Conservation (phyloP, 2,329 filamentous ascomycete species). For the Penicillium aurantiogriseum region DNA sequence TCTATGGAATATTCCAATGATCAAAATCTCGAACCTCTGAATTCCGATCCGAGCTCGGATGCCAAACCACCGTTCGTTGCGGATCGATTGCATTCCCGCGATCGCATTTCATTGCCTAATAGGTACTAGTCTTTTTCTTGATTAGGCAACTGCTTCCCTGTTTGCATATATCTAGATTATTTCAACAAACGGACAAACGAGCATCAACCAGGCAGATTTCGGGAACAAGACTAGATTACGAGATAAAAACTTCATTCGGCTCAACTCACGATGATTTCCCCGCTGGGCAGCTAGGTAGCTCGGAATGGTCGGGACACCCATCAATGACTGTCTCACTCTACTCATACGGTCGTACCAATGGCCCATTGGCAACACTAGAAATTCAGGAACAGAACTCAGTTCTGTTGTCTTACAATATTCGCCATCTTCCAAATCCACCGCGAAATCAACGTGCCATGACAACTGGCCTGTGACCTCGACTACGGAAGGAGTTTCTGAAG, state of each 20-base stretch:
- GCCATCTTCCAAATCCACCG: conserved; percentile 9
- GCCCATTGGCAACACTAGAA: not conserved
- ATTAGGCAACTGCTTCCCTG: not conserved
- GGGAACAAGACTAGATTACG: not conserved
- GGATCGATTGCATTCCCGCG: not conserved
- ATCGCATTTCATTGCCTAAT: not conserved
- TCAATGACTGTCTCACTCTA: not conserved
- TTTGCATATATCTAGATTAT: not conserved
- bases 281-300: not conserved
- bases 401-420: conserved; percentile 5
- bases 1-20: not conserved
- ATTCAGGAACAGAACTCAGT: not conserved
- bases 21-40: not conserved
- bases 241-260: not conserved
- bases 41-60: not conserved
- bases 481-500: conserved; percentile 9
- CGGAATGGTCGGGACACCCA: not conserved
- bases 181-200: not conserved
- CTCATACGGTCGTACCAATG: conserved; percentile 10
- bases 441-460: conserved; percentile 4
- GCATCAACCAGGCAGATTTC: too few species aligned
- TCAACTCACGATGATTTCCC: not conserved
- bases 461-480: conserved; percentile 8
- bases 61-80: not conserved
- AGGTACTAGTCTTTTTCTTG: not conserved